Evolutionary conservation across 257 asterid genomes (phyloP).

Genomic region (Galeopsis tetrahit): DNA sequence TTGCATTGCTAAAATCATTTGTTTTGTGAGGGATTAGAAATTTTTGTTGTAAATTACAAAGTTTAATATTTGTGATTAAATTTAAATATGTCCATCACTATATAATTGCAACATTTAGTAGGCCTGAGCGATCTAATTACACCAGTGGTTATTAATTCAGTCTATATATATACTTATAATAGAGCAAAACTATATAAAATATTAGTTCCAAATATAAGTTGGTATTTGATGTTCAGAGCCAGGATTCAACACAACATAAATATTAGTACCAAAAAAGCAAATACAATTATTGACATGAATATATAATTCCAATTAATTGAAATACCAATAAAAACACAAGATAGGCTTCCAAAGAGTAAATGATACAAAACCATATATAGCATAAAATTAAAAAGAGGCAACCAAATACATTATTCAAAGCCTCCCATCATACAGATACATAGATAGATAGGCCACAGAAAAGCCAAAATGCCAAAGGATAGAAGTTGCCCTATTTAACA

Average conservation of each 20-base stretch:
- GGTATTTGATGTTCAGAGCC: not conserved
- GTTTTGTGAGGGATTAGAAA: no score
- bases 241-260: not conserved
- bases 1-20: no score
- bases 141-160: no score
- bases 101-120: no score
- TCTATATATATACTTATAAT: no score
- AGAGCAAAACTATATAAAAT: no score
- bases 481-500: slow-evolving; percentile 73
- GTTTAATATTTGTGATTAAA: no score
- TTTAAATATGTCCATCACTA: no score
- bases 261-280: not conserved
- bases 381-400: not conserved
- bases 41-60: no score
- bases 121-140: no score
- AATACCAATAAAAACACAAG: not conserved
- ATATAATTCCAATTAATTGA: not conserved
- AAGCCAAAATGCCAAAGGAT: slow-evolving; percentile 74
- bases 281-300: not conserved
- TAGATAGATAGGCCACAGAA: slow-evolving; percentile 2
- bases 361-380: not conserved
- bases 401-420: not conserved
- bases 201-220: no score
- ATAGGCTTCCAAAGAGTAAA: not conserved
- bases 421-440: not conserved